Evolutionary conservation across 306 rosid species (phyloP).

Genomic region (Cicer bijugum): DNA sequence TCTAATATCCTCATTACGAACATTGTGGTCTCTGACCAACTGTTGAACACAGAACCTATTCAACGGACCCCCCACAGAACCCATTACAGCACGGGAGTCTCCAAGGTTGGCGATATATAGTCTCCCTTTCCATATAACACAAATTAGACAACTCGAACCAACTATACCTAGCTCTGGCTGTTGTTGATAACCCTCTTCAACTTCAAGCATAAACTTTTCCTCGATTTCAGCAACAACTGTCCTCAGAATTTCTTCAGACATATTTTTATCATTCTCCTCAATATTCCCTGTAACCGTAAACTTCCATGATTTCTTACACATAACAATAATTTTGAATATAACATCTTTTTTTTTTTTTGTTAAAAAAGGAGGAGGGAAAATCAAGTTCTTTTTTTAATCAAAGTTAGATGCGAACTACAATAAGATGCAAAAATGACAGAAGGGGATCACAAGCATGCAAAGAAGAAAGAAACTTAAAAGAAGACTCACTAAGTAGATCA

Average conservation of each 20-base stretch:
- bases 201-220: conserved; percentile 57
- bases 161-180: conserved; percentile 52
- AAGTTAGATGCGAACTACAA: background rate
- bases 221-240: conserved; percentile 57
- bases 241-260: conserved; percentile 50
- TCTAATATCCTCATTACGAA: conserved; percentile 57
- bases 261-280: background rate
- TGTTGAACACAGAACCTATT: conserved; percentile 54
- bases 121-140: conserved; percentile 63
- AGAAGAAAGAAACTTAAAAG: background rate
- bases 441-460: background rate
- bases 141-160: conserved; percentile 73
- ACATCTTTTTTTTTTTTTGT: background rate
- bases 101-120: conserved; percentile 69
- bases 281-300: background rate
- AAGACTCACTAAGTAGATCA: conserved; percentile 55
- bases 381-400: background rate
- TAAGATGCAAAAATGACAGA: background rate
- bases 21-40: conserved; percentile 66
- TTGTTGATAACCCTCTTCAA: conserved; percentile 45
- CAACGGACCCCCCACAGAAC: conserved; percentile 49
- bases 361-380: too few relatives aligned
- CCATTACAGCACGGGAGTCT: conserved; percentile 71
- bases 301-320: background rate
- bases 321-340: background rate